phyloP scores from a whole-genome alignment of 2,329 filamentous ascomycete genomes.

The Trichoderma harzianum region DNA sequence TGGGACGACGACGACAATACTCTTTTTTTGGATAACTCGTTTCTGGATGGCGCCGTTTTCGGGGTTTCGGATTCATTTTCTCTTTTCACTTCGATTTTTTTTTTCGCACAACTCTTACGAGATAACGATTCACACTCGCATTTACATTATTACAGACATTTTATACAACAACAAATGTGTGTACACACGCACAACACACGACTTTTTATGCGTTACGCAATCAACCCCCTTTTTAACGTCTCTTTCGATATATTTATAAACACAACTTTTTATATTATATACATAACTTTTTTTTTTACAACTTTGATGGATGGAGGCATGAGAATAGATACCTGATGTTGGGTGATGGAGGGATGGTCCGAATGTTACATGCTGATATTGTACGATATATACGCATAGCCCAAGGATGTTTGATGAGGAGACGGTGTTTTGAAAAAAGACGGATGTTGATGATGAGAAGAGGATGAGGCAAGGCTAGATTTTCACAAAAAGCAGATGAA shows the following conservation, averaged over 20 bases:
- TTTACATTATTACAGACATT: not conserved
- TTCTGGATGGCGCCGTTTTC: not conserved
- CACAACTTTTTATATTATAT: not conserved
- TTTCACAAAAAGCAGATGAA: slow-evolving; percentile 9
- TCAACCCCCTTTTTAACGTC: not conserved
- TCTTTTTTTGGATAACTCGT: not conserved
- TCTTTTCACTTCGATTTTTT: not conserved
- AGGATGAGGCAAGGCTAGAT: not conserved
- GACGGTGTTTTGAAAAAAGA: not conserved
- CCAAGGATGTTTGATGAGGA: not conserved
- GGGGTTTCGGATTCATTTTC: not conserved
- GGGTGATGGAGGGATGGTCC: not conserved
- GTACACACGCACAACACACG: not conserved
- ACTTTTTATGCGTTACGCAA: slow-evolving; percentile 13
- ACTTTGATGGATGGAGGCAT: not conserved
- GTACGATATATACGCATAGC: not conserved
- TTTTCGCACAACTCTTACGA: slow-evolving; percentile 15
- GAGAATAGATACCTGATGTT: not conserved
- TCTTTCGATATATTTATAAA: not conserved
- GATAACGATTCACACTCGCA: slow-evolving; percentile 14
- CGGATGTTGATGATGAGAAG: not conserved
- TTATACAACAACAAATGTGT: not conserved
- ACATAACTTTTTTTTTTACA: not conserved
- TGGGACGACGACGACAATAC: slow-evolving; percentile 1
- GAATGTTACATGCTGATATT: not conserved